phyloP scores from a whole-genome alignment of 148 eudicot genomes.

The Camellia sinensis region DNA sequence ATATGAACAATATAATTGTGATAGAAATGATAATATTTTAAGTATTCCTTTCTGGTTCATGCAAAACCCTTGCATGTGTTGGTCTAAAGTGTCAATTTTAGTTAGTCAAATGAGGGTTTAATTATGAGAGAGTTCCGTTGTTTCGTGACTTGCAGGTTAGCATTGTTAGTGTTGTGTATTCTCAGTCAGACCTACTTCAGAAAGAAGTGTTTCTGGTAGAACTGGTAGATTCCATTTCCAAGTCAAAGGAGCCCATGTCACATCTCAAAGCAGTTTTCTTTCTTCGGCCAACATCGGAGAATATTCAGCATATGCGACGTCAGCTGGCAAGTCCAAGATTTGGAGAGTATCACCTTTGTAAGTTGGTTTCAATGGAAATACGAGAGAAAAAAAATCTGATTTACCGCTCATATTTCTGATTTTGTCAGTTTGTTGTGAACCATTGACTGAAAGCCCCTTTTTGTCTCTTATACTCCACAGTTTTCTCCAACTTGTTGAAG shows the following conservation, averaged over 20 bases:
- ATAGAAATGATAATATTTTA: background rate
- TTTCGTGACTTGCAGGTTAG: slow-evolving; percentile 46
- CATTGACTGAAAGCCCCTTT: slow-evolving; percentile 14
- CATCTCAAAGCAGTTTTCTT: slow-evolving; percentile 97
- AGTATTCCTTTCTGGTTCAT: background rate
- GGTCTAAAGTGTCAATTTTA: background rate
- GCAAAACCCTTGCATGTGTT: background rate
- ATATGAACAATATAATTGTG: background rate
- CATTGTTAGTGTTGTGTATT: slow-evolving; percentile 83
- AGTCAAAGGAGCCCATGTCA: slow-evolving; percentile 87
- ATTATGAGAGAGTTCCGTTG: background rate
- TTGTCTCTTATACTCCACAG: slow-evolving; percentile 38
- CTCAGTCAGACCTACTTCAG: slow-evolving; percentile 91
- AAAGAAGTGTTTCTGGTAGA: slow-evolving; percentile 97
- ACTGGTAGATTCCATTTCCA: slow-evolving; percentile 78
- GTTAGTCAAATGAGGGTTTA: background rate
- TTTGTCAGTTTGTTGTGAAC: background rate
- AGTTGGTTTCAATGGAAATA: slow-evolving; percentile 26
- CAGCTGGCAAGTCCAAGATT: slow-evolving; percentile 90
- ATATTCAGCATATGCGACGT: slow-evolving; percentile 75
- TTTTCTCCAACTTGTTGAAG: slow-evolving; percentile 88
- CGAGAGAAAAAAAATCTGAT: background rate
- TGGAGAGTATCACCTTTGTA: slow-evolving; percentile 94
- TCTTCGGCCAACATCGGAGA: slow-evolving; percentile 77
- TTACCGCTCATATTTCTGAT: background rate